A percentile compares a stretch with the other conserved stretches of the same genome.
These are phyloP conservation scores for Chlorella sorokiniana DNA, from an alignment of 139 green algal genomes.

Conservation along the genomic window DNA sequence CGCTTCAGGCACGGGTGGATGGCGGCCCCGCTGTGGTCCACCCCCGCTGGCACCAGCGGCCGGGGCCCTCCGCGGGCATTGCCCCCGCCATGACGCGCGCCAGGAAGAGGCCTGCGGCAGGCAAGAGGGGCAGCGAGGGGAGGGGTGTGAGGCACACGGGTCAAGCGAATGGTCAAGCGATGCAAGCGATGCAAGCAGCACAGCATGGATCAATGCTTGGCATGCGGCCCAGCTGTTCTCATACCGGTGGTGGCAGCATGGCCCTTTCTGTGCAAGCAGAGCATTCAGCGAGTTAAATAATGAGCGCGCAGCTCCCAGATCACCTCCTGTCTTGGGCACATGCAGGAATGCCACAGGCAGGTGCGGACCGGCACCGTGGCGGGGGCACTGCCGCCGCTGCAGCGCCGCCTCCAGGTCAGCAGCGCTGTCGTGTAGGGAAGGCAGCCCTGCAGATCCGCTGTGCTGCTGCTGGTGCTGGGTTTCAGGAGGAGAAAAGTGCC, in stretches of 20 bases:
- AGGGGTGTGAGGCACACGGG: too few relatives aligned
- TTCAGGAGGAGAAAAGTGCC: too few relatives aligned
- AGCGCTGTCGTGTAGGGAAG: too few relatives aligned
- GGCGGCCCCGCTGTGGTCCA: not conserved
- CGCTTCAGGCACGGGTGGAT: not conserved
- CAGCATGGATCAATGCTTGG: not conserved
- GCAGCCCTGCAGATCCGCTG: too few relatives aligned
- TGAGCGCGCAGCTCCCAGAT: not conserved
- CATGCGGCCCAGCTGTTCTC: not conserved
- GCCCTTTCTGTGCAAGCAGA: not conserved
- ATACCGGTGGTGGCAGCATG: not conserved
- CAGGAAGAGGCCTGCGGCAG: not conserved
- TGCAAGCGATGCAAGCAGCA: not conserved
- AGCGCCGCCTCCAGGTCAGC: too few relatives aligned
- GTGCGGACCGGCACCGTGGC: not conserved
- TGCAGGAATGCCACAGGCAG: not conserved
- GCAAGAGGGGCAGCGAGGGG: too few relatives aligned
- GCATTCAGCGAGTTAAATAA: too few relatives aligned
- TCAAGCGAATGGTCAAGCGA: too few relatives aligned
- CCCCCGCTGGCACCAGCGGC: not conserved
- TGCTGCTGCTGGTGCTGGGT: too few relatives aligned
- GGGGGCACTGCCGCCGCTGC: not conserved
- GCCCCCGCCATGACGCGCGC: not conserved
- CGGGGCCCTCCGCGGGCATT: not conserved
- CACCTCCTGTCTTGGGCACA: constrained; percentile 5